These are phyloP conservation scores for Tylopilus sp. DNA, from an alignment of 1,284 basidiomycete species.

Conservation along the genomic window DNA sequence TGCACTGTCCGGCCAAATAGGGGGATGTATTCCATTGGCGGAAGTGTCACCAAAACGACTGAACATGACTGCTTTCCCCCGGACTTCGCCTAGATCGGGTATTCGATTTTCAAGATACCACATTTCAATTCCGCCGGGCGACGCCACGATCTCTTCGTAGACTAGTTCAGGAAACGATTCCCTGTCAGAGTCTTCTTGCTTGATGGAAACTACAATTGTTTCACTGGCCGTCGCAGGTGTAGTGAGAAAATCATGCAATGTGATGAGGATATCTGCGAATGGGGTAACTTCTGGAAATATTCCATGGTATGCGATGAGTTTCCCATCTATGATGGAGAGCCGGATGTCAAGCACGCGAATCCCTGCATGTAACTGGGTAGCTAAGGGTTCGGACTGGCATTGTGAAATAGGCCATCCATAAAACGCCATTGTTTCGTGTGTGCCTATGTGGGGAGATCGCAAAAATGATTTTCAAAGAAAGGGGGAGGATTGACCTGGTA, in stretches of 20 bases:
- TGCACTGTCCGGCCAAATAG: conserved; percentile 82
- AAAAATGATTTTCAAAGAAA: background rate
- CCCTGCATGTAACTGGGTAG: conserved; percentile 70
- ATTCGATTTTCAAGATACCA: conserved; percentile 87
- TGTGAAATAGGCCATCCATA: conserved; percentile 85
- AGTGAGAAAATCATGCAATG: conserved; percentile 74
- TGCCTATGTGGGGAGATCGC: conserved; percentile 54
- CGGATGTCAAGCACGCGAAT: conserved; percentile 88
- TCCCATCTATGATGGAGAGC: conserved; percentile 72
- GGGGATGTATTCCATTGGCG: conserved; percentile 85
- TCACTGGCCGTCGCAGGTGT: conserved; percentile 68
- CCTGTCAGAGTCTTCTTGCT: conserved; percentile 79
- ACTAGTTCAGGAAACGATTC: conserved; percentile 73
- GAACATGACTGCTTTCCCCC: conserved; percentile 86
- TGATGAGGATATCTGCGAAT: conserved; percentile 72
- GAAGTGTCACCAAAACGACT: conserved; percentile 78
- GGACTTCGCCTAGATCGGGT: conserved; percentile 82
- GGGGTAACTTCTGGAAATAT: conserved; percentile 74
- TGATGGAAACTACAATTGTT: conserved; percentile 86
- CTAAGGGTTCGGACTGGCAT: conserved; percentile 71
- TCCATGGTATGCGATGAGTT: conserved; percentile 85
- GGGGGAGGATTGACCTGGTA: conserved; percentile 69
- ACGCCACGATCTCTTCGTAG: conserved; percentile 67
- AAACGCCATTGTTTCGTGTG: conserved; percentile 84
- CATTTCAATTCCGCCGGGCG: conserved; percentile 69